Percentiles rank a stretch among this genome's conserved stretches.
phyloP scores from a whole-genome alignment of 176 grass and related monocot genomes.

The Carex cristatella region DNA sequence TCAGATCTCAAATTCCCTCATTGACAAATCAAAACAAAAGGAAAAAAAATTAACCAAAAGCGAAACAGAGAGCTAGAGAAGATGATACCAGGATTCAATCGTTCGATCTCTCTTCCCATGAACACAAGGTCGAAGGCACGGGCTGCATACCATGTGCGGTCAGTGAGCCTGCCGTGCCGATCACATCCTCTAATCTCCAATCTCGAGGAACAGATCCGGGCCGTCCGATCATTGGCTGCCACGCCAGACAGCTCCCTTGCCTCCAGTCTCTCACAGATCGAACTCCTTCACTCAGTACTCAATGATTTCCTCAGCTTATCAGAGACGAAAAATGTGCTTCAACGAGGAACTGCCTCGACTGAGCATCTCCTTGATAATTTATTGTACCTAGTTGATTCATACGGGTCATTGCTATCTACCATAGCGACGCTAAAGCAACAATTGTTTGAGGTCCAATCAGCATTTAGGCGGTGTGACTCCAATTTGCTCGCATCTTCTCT shows the following conservation, averaged over 20 bases:
- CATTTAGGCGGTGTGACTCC: conserved; percentile 41
- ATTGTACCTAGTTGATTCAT: conserved; percentile 52
- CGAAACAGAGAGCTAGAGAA: not conserved
- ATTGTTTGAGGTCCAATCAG: conserved; percentile 27
- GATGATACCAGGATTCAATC: conserved; percentile 42
- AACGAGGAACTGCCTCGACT: not conserved
- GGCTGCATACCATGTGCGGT: conserved; percentile 32
- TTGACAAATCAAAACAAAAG: not conserved
- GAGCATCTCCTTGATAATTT: conserved; percentile 52
- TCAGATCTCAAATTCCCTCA: not conserved
- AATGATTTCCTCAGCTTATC: conserved; percentile 44
- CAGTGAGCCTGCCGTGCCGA: conserved; percentile 46
- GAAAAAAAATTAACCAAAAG: not conserved
- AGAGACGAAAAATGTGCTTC: conserved; percentile 25
- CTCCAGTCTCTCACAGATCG: conserved; percentile 29
- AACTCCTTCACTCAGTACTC: conserved; percentile 37
- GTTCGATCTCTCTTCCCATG: conserved; percentile 54
- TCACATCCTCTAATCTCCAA: conserved; percentile 37
- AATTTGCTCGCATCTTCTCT: conserved; percentile 27
- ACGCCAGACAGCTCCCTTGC: conserved; percentile 4
- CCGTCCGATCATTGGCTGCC: conserved; percentile 24
- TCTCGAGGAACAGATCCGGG: conserved; percentile 43
- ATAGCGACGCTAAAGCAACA: conserved; percentile 26
- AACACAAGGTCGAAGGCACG: conserved; percentile 19
- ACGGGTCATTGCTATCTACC: conserved; percentile 44